Percentiles rank a stretch among this genome's conserved stretches.
These are phyloP conservation scores for Heimioporus sp. DNA, from an alignment of 768 basidiomycete species.

Conservation along the genomic window DNA sequence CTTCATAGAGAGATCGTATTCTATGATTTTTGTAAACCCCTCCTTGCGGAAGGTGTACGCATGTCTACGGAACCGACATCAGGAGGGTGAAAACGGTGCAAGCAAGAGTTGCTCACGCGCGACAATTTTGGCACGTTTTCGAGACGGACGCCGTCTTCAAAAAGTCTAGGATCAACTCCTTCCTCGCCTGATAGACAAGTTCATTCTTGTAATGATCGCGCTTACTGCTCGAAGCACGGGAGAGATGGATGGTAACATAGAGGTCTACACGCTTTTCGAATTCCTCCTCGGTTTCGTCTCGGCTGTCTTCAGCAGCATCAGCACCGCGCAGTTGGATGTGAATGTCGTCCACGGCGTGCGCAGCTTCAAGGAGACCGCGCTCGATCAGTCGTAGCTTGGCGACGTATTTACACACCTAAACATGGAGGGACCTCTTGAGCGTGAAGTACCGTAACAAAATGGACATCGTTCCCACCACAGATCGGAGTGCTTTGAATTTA, in stretches of 20 bases:
- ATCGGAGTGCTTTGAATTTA: constrained; percentile 75
- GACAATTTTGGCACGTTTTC: constrained; percentile 83
- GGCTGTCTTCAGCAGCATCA: constrained; percentile 39
- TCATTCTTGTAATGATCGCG: constrained; percentile 89
- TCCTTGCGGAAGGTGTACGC: constrained; percentile 93
- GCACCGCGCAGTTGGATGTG: constrained; percentile 38
- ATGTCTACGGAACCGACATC: constrained; percentile 41
- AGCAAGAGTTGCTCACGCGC: constrained; percentile 57
- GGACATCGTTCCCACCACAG: constrained; percentile 49
- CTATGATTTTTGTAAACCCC: constrained; percentile 90
- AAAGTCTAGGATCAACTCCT: constrained; percentile 80
- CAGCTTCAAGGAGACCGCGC: constrained; percentile 81
- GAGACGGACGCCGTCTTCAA: constrained; percentile 60
- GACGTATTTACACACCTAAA: constrained; percentile 75
- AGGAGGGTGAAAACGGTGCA: constrained; percentile 1
- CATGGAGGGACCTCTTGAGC: constrained; percentile 9
- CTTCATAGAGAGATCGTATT: constrained; percentile 83
- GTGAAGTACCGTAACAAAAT: constrained; percentile 10
- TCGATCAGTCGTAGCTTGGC: constrained; percentile 89
- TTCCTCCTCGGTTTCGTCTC: constrained; percentile 57
- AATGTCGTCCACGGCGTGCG: constrained; percentile 72
- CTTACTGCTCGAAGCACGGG: constrained; percentile 47
- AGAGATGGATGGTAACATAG: constrained; percentile 57
- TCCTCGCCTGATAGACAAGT: constrained; percentile 83
- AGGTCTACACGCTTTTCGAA: constrained; percentile 62